A percentile compares a stretch with the other conserved stretches of the same genome.
These are phyloP conservation scores for Domatiomyces globalis DNA, from an alignment of 2,329 filamentous ascomycete species.

Conservation along the genomic window DNA sequence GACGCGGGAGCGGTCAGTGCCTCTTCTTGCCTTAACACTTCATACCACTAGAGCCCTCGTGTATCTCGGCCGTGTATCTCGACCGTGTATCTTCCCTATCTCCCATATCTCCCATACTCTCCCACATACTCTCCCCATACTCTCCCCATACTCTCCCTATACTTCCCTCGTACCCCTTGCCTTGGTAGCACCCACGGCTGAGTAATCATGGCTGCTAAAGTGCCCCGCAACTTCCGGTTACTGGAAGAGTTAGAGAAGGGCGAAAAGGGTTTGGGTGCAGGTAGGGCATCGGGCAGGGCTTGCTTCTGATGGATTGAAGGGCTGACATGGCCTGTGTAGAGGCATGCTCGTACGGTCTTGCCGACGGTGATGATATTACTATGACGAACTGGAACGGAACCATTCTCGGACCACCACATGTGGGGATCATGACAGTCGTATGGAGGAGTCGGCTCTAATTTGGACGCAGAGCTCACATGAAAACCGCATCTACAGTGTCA, in stretches of 20 bases:
- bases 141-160: background rate
- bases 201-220: slow-evolving; percentile 49
- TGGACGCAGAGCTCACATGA: slow-evolving; percentile 71
- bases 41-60: background rate
- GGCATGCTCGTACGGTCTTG: slow-evolving; percentile 91
- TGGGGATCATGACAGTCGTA: slow-evolving; percentile 36
- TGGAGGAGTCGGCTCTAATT: background rate
- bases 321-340: slow-evolving; percentile 38
- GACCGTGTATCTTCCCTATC: background rate
- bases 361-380: slow-evolving; percentile 82
- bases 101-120: background rate
- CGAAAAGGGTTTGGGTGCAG: slow-evolving; percentile 89
- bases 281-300: slow-evolving; percentile 34
- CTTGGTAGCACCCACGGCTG: background rate
- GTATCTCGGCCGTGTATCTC: no score
- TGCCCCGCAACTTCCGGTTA: slow-evolving; percentile 91
- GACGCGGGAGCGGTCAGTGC: no score
- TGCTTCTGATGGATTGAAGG: slow-evolving; percentile 2
- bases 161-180: background rate
- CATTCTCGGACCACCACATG: slow-evolving; percentile 89
- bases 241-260: slow-evolving; percentile 97
- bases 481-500: slow-evolving; percentile 97
- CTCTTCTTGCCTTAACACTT: background rate
- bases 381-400: slow-evolving; percentile 99
- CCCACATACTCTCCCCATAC: background rate